Base-by-base conservation (phyloP, 805 yeast species). In the Wickerhamomyces chaumierensis region DNA sequence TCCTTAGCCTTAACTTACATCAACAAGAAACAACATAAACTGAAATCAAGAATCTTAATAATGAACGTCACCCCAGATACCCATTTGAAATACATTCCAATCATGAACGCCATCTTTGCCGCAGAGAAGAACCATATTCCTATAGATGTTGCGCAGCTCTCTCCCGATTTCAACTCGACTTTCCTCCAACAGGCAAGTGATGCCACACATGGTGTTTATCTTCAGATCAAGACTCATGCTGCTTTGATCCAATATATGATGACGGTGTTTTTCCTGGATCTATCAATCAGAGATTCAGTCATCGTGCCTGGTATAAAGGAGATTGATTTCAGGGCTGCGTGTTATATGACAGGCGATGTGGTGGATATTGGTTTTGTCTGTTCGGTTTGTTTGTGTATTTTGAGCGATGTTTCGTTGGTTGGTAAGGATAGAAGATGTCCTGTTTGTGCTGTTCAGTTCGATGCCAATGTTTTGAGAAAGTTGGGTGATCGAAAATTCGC, bases 361-460 rank as follows among this genome's bases (percentile, higher is more conserved):
- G 90, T 92, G 11, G 96, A 92, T 48, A 71, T 90, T 33, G 99
- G 97, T 0, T 88, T 74, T 50, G 96, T 92, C 5, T 92, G 99
- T 58, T 80, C 94, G 18, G 96, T 92, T 19, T 92, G 99, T 56
- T 62, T 90, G 16, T 88, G 96, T 53, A 83, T 66, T 39, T 55
- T 81, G 58, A 81, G 90, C 47, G 49, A 70, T 28, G 69, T 82
- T 2, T 96, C 96, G 1, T 25, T 25, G 29, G n/a, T 25, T 13
- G n/a, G n/a, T 4, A 69, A 66, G 0, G 66, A 66, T 33, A 73
- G 72, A 35, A 65, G 58, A 42, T 92, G 98, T 55, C 95, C 96
- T 0, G 84, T 92, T 7, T 90, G 98, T 58, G 81, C 72, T 42
- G 78, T 94, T 4, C 65, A 65, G 37, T 90, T 84, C 56, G 95